These are phyloP conservation scores for Candida sonorensis DNA, from an alignment of 805 yeast species.

Conservation along the genomic window DNA sequence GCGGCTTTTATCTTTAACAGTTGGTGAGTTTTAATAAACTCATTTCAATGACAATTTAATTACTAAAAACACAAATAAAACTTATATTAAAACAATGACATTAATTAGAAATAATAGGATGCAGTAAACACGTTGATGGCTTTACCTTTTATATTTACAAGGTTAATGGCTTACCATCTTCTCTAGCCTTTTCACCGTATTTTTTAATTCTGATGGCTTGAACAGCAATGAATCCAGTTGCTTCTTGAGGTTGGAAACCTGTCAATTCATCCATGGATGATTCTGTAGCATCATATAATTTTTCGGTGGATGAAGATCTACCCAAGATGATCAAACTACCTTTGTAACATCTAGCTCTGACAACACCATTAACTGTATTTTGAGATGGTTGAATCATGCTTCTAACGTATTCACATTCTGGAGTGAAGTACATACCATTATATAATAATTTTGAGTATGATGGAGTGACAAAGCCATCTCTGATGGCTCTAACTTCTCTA, in stretches of 20 bases:
- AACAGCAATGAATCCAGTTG: slow-evolving; percentile 95
- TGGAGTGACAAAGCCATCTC: slow-evolving; percentile 95
- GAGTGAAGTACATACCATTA: slow-evolving; percentile 97
- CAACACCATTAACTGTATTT: slow-evolving; percentile 91
- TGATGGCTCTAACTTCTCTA: slow-evolving; percentile 94
- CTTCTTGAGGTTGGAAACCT: slow-evolving; percentile 95
- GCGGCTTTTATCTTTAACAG: no score
- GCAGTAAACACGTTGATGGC: no score
- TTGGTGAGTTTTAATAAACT: no score
- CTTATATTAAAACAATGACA: no score
- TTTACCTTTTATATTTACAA: no score
- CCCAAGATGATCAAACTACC: slow-evolving; percentile 82
- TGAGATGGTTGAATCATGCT: slow-evolving; percentile 93
- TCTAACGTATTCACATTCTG: slow-evolving; percentile 96
- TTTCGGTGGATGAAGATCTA: slow-evolving; percentile 92
- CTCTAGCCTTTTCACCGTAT: slow-evolving; percentile 93
- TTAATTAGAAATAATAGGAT: no score
- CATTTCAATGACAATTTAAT: no score
- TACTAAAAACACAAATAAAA: no score
- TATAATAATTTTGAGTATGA: slow-evolving; percentile 83
- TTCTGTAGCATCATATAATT: slow-evolving; percentile 94
- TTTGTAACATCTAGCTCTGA: slow-evolving; percentile 90
- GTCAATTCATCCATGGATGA: slow-evolving; percentile 99
- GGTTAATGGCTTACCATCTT: slow-evolving; percentile 51
- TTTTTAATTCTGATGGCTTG: slow-evolving; percentile 98